Base-by-base conservation (phyloP, 352 stramenopile genomes). In the Pythium sp. region DNA sequence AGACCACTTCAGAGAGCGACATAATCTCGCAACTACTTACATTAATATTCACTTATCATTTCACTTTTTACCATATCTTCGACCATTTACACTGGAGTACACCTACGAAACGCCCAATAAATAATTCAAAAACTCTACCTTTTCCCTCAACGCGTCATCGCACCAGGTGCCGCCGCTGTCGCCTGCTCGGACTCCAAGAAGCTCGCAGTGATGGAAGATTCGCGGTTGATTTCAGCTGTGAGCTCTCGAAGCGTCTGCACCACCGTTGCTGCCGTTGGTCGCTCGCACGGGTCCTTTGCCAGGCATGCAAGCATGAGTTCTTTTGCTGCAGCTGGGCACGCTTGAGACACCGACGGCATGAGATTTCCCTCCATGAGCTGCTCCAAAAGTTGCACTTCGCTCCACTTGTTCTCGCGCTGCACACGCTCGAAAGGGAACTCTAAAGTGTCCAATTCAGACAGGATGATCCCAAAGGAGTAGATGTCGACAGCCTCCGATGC, bases 381-480 rank as follows among this genome's bases (percentile, higher is more conserved):
- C 20, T 63, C 26, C 8, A 26, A 8, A 12, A 70, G 2, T 41
- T 64, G 55, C 22, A 18, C 18, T 14, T 64, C 64, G 30, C 30
- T 64, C 9, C 54, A 53, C 46, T 64, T 51, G 12, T 36, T 28
- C 11, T 67, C 51, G 1, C 54, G 51, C 38, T 67, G 62, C 9
- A 18, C 62, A 3, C 49, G 62, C 62, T 73, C 64, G 38, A 69
- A 63, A 20, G 64, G 64, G 38, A 28, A 53, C 30, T 69, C 64
- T 30, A 59, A 51, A 8, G 57, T 59, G 26, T 69, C 72, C 26
- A 77, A 58, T 15, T 77, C 72, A 1, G 72, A 70, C 51, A 79
- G 55, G 1, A 79, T 49, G 11, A 79, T 60, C 11, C 70, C 72
- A 36, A 79, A 74, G 58, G 72, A 71, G 43, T 77, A 79, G 30